These are phyloP conservation scores for Coemansia sp. DNA, from an alignment of 192 early-diverging fungal genomes.

Conservation along the genomic window DNA sequence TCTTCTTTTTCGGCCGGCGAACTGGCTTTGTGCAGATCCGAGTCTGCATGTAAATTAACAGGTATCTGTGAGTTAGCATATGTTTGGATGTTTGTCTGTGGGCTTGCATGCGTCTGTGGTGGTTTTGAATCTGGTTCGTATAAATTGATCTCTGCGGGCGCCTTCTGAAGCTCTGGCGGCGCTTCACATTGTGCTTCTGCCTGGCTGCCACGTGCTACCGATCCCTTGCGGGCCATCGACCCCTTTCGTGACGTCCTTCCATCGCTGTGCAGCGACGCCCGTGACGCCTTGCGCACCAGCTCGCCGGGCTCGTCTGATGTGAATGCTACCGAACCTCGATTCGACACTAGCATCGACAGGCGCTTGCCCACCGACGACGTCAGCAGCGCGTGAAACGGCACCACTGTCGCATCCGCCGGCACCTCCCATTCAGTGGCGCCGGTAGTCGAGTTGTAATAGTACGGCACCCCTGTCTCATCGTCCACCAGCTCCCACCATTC, in stretches of 20 bases:
- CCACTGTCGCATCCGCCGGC: constrained; percentile 68
- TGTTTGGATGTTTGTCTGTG: not conserved
- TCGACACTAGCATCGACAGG: constrained; percentile 61
- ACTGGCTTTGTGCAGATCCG: not conserved
- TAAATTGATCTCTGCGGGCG: no score
- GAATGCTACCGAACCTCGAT: constrained; percentile 47
- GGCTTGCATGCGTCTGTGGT: constrained; percentile 4
- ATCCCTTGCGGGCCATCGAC: constrained; percentile 22
- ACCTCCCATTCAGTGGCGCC: constrained; percentile 85
- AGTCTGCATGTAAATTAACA: not conserved
- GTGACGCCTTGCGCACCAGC: constrained; percentile 38
- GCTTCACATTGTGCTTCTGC: not conserved
- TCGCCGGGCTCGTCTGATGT: constrained; percentile 34
- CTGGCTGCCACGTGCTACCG: not conserved
- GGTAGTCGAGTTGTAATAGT: constrained; percentile 89
- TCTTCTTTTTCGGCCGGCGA: constrained; percentile 3
- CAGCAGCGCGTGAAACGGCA: constrained; percentile 70
- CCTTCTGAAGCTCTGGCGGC: no score
- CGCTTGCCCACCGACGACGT: constrained; percentile 77
- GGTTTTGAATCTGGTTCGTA: not conserved
- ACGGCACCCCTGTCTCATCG: constrained; percentile 78
- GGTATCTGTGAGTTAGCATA: not conserved
- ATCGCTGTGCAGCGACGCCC: constrained; percentile 39
- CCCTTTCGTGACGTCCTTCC: constrained; percentile 36
- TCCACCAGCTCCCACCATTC: constrained; percentile 99